Conservation (phyloP, 2,329 filamentous ascomycete species). For the Colletotrichum echinochloae region DNA sequence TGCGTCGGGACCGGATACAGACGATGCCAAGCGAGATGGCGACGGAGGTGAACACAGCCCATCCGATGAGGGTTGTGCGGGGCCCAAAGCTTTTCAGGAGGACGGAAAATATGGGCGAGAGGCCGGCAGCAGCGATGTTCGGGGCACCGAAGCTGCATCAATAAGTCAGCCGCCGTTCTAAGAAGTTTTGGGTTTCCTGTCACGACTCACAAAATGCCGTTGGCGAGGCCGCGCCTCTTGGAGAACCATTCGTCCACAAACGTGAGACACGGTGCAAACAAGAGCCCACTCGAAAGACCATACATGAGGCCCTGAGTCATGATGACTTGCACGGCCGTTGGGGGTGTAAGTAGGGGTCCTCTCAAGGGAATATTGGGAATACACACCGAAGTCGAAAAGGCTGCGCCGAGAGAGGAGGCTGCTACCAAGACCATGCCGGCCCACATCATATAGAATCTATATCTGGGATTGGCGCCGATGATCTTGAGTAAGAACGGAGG, state of each 20-base stretch:
- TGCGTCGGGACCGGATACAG: slow-evolving; percentile 1
- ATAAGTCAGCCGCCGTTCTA: neutral
- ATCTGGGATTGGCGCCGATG: neutral
- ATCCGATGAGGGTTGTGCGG: slow-evolving; percentile 13
- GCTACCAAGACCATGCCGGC: slow-evolving; percentile 16
- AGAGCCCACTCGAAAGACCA: slow-evolving; percentile 45
- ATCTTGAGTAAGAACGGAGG: slow-evolving; percentile 22
- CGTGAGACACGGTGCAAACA: slow-evolving; percentile 53
- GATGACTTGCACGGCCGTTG: slow-evolving; percentile 16
- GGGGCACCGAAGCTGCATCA: slow-evolving; percentile 4
- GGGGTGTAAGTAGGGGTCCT: neutral
- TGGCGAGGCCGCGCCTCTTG: slow-evolving; percentile 52
- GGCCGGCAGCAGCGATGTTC: slow-evolving; percentile 12
- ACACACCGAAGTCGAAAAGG: slow-evolving; percentile 10
- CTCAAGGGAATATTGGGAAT: too few species aligned
- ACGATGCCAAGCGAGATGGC: slow-evolving; percentile 6
- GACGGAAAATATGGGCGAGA: slow-evolving; percentile 21
- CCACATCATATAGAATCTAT: slow-evolving; percentile 21
- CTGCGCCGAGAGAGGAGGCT: slow-evolving; percentile 19
- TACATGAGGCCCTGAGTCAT: slow-evolving; percentile 25
- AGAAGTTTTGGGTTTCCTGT: rapidly evolving
- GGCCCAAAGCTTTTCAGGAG: slow-evolving; percentile 18
- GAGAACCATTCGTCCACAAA: slow-evolving; percentile 58
- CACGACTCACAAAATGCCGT: slow-evolving; percentile 47
- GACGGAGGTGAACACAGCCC: neutral